Base-by-base conservation (phyloP, 345 rosid species). In the Aquilaria malaccensis region DNA sequence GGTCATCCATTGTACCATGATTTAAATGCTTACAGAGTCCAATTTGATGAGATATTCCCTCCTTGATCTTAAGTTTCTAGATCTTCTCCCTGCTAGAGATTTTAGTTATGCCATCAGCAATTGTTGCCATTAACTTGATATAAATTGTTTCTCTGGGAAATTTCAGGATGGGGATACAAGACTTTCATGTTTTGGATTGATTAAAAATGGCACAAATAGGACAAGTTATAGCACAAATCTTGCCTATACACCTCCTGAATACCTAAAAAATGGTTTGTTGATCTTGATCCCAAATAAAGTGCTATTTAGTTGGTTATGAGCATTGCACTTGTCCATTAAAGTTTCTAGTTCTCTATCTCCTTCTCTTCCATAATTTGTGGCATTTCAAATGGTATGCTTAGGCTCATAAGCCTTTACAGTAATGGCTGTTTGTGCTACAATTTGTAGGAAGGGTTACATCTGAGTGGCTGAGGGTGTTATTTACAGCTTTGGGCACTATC, bases 221-320 rank as follows among this genome's bases (percentile, higher is more conserved):
- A 85, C 81, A 83, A 88, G 99, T 70, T 95, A 85, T 56, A 95
- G 97, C 68, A 95, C 96, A 37, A 91, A 91, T 75, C 80, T 95
- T 60, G 96, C 97, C 37, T 95, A 95, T 60, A 86, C 91, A 15
- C 99, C 97, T 58, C 99, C 99, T 0, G 99, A 95, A 67, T 95
- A 88, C 74, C 82, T 95, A 59, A 80, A 77, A 71, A 95, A 83
- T 75, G 99, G 98, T 91, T n/a, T 52, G 6, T 41, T 66, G 7
- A 45, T 60, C 48, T 37, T 13, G 33, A 41, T 56, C 33, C 50
- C 29, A 56, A 63, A 60, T 56, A 10, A 56, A 53, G 45, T 57
- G 63, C 15, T 15, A 57, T 56, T 43, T 50, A 15, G 15, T 48
- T 50, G 3, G 61, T 58, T 12, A 6, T 56, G 33, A 14, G 51